These are phyloP conservation scores for Naganishia sp. DNA, from an alignment of 1,284 basidiomycete genomes.

Conservation along the genomic window DNA sequence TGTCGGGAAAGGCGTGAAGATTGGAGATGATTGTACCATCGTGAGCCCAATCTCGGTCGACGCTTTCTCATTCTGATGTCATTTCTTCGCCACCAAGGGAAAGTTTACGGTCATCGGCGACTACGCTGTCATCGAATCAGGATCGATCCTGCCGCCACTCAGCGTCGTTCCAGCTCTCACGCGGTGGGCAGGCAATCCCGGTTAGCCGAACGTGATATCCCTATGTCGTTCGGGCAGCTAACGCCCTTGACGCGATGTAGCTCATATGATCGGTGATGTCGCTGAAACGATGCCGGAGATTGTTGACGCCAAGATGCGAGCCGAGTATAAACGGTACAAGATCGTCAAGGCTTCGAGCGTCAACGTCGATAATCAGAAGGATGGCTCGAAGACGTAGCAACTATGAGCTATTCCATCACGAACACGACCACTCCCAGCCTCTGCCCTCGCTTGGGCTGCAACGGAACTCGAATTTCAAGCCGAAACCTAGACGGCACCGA, in stretches of 20 bases:
- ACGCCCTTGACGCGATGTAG: constrained; percentile 52
- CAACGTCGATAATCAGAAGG: too few species aligned
- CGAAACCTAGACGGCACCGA: too few species aligned
- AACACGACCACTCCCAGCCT: too few species aligned
- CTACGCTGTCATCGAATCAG: constrained; percentile 72
- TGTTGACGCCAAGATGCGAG: constrained; percentile 75
- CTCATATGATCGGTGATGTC: constrained; percentile 75
- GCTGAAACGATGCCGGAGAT: constrained; percentile 87
- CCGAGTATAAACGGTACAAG: constrained; percentile 69
- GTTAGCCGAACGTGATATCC: constrained; percentile 53
- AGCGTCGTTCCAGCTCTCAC: constrained; percentile 88
- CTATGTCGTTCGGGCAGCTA: not conserved
- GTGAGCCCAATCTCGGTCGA: constrained; percentile 54
- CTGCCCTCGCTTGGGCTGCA: too few species aligned
- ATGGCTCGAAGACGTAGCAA: too few species aligned
- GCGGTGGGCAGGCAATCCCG: constrained; percentile 85
- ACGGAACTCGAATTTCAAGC: too few species aligned
- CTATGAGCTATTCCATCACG: too few species aligned
- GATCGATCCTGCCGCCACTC: constrained; percentile 86
- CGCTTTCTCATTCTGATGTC: not conserved
- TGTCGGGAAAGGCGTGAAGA: constrained; percentile 90
- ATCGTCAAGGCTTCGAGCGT: constrained; percentile 32
- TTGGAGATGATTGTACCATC: constrained; percentile 92
- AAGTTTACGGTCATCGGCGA: constrained; percentile 97
- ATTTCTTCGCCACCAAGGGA: constrained; percentile 61